Percentiles rank a stretch among this genome's conserved stretches.
Evolutionary conservation across 2,329 filamentous ascomycete genomes (phyloP).

Genomic region (Hymenoscyphus fraxineus): DNA sequence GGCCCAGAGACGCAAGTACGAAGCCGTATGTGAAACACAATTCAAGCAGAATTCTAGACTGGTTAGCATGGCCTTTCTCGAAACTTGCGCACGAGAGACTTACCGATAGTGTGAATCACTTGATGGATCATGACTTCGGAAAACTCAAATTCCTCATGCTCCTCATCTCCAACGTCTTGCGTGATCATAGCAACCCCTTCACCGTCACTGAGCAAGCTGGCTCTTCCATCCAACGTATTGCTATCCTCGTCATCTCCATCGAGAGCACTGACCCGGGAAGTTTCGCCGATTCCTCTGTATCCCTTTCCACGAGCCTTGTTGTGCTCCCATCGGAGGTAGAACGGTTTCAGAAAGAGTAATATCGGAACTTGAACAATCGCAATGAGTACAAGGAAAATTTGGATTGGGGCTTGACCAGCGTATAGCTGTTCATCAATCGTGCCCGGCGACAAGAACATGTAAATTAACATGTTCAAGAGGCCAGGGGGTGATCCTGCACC

Average conservation of each 20-base stretch:
- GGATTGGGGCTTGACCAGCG: conserved; percentile 68
- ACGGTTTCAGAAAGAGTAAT: conserved; percentile 89
- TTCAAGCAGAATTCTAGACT: conserved; percentile 90
- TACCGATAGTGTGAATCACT: conserved; percentile 96
- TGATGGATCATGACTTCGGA: conserved; percentile 98
- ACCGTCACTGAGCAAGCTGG: conserved; percentile 69
- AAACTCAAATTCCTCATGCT: conserved; percentile 97
- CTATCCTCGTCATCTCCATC: conserved; percentile 78
- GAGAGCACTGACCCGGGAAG: conserved; percentile 78
- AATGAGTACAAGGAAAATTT: conserved; percentile 73
- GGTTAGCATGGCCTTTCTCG: conserved; percentile 32
- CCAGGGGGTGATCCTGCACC: conserved; percentile 67
- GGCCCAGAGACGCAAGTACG: conserved; percentile 97
- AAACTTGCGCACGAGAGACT: conserved; percentile 36
- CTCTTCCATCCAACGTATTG: conserved; percentile 57
- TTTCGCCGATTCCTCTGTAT: conserved; percentile 91
- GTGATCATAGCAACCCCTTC: conserved; percentile 86
- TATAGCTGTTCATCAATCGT: conserved; percentile 72
- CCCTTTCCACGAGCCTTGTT: conserved; percentile 83
- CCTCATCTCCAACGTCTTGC: conserved; percentile 79
- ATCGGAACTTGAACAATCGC: conserved; percentile 86
- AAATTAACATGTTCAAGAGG: conserved; percentile 97
- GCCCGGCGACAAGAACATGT: conserved; percentile 95
- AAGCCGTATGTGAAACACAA: conserved; percentile 97
- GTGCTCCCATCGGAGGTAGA: conserved; percentile 91